These are phyloP conservation scores for Tricholoma hemisulphureum DNA, from an alignment of 768 basidiomycete species.

Conservation along the genomic window DNA sequence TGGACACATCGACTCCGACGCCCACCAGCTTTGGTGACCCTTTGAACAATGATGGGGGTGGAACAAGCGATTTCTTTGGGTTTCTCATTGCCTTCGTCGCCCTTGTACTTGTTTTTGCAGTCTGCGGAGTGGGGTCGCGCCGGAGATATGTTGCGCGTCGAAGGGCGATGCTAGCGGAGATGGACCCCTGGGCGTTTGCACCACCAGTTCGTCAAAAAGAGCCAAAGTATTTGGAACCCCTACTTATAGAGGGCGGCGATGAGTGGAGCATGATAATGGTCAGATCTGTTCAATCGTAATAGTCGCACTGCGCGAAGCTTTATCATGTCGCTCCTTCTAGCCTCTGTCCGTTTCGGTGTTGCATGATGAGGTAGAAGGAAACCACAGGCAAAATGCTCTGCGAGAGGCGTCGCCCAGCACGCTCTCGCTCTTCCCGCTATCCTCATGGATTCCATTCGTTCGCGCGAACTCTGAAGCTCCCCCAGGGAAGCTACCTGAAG, in stretches of 20 bases:
- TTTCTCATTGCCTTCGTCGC: constrained; percentile 50
- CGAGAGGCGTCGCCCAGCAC: background rate
- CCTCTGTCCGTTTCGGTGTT: background rate
- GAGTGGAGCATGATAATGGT: constrained; percentile 15
- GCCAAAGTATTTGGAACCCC: constrained; percentile 18
- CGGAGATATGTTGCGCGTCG: constrained; percentile 34
- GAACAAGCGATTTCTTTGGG: constrained; percentile 47
- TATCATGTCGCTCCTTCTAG: background rate
- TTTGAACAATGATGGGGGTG: constrained; percentile 26
- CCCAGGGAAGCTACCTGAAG: background rate
- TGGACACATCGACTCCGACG: constrained; percentile 3
- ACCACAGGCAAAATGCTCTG: background rate
- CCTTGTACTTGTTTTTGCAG: constrained; percentile 50
- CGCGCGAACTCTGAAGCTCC: background rate
- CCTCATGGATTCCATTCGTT: constrained; percentile 9
- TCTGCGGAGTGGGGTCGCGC: constrained; percentile 49
- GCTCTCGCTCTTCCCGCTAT: constrained; percentile 6
- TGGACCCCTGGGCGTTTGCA: constrained; percentile 5
- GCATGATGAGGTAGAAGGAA: background rate
- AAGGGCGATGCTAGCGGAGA: constrained; percentile 9
- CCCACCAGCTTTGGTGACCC: background rate
- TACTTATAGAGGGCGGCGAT: constrained; percentile 9
- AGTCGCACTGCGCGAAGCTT: background rate
- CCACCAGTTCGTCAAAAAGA: background rate
- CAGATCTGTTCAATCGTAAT: background rate